Percentiles rank a stretch among this genome's conserved stretches.
Conservation (phyloP, 495 filamentous ascomycete species). For the Aspergillus wentii region DNA sequence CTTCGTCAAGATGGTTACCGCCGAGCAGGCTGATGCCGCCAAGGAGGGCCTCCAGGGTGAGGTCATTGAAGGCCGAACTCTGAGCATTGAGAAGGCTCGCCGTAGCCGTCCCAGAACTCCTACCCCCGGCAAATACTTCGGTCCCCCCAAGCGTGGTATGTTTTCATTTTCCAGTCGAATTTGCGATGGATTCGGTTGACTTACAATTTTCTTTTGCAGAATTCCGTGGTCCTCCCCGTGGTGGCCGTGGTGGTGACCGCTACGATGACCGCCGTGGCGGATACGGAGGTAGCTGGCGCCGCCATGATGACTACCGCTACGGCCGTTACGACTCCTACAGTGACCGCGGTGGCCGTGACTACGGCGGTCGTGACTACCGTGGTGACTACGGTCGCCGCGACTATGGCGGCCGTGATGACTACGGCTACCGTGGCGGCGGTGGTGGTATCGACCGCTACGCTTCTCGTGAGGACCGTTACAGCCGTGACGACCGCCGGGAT, state of each 20-base stretch:
- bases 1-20: slow-evolving; percentile 97
- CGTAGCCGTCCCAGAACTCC: slow-evolving; percentile 91
- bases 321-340: slow-evolving; percentile 55
- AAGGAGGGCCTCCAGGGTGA: slow-evolving; percentile 96
- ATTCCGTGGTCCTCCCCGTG: slow-evolving; percentile 46
- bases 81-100: slow-evolving; percentile 98
- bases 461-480: slow-evolving; percentile 65
- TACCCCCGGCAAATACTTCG: slow-evolving; percentile 98
- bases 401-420: slow-evolving; percentile 41
- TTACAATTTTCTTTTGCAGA: slow-evolving; percentile 40
- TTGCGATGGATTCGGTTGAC: slow-evolving; percentile 6
- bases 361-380: slow-evolving; percentile 50
- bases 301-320: slow-evolving; percentile 38
- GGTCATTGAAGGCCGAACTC: slow-evolving; percentile 87
- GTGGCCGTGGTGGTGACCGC: slow-evolving; percentile 35
- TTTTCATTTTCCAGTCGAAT: slow-evolving; percentile 3
- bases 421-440: slow-evolving; percentile 47
- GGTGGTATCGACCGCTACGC: slow-evolving; percentile 61
- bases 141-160: slow-evolving; percentile 95
- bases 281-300: slow-evolving; percentile 45
- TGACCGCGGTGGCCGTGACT: slow-evolving; percentile 52
- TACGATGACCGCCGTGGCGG: slow-evolving; percentile 57
- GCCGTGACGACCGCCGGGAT: slow-evolving; percentile 54
- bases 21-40: slow-evolving; percentile 90
- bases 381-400: slow-evolving; percentile 51